Percentiles rank a stretch among this genome's conserved stretches.
Evolutionary conservation across 1,139 yeast species (phyloP).

Genomic region (Suhomyces atakaporum): DNA sequence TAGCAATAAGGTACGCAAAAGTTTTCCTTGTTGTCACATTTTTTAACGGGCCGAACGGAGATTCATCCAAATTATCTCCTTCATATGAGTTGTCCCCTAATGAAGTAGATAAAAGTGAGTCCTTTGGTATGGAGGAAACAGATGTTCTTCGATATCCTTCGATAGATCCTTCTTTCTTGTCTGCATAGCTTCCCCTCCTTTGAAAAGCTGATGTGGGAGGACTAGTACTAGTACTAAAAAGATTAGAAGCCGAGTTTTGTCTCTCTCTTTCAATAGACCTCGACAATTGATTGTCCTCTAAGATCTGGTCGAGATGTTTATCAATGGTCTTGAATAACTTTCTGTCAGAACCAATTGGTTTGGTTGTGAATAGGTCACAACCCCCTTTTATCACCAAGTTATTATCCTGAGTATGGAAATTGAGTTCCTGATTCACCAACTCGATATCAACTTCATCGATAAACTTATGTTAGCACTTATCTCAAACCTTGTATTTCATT

Average conservation of each 20-base stretch:
- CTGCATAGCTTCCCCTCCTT: slow-evolving; percentile 26
- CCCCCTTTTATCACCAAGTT: slow-evolving; percentile 78
- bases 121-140: slow-evolving; percentile 10
- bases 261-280: slow-evolving; percentile 45
- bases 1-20: slow-evolving; percentile 88
- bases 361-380: slow-evolving; percentile 91
- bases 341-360: slow-evolving; percentile 86
- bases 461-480: slow-evolving; percentile 51
- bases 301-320: slow-evolving; percentile 67
- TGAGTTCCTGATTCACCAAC: slow-evolving; percentile 80
- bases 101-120: slow-evolving; percentile 20
- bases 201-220: slow-evolving; percentile 20
- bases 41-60: slow-evolving; percentile 94
- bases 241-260: slow-evolving; percentile 37
- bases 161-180: slow-evolving; percentile 29
- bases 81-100: slow-evolving; percentile 27
- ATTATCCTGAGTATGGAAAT: slow-evolving; percentile 85
- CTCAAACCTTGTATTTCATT: not conserved
- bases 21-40: slow-evolving; percentile 82
- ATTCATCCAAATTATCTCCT: slow-evolving; percentile 40
- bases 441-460: slow-evolving; percentile 91
- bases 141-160: slow-evolving; percentile 15
- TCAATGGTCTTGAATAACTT: slow-evolving; percentile 87
- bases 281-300: slow-evolving; percentile 57
- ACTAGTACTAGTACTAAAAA: slow-evolving; percentile 41